phyloP scores from a whole-genome alignment of 225 moss, liverwort and hornwort species.

The Rhytidiadelphus loreus region DNA sequence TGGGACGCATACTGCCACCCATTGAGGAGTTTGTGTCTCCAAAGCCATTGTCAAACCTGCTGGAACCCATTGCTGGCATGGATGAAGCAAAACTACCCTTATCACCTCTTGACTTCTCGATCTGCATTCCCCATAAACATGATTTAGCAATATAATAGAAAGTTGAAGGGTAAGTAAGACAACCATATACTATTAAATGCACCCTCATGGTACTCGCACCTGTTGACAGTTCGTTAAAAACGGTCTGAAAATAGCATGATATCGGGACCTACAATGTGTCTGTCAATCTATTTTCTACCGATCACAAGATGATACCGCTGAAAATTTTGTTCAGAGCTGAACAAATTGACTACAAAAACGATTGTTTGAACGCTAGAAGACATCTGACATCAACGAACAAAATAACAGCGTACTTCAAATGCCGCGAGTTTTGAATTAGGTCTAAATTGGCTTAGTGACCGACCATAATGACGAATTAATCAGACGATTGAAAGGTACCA shows the following conservation, averaged over 20 bases:
- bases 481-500: background rate
- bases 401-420: background rate
- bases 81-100: conserved; percentile 52
- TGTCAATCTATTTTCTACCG: background rate
- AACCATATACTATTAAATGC: background rate
- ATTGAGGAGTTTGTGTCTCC: conserved; percentile 50
- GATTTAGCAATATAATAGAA: background rate
- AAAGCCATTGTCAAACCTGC: conserved; percentile 83
- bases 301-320: background rate
- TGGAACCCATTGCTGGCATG: conserved; percentile 52
- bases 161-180: background rate
- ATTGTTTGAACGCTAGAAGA: background rate
- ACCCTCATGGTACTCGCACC: background rate
- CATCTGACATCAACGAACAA: background rate
- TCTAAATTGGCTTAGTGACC: background rate
- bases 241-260: background rate
- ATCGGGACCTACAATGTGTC: background rate
- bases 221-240: background rate
- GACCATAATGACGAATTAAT: background rate
- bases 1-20: conserved; percentile 64
- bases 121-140: conserved; percentile 20
- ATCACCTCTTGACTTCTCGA: conserved; percentile 75
- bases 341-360: background rate
- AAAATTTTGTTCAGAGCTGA: background rate
- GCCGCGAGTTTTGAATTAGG: background rate